Evolutionary conservation across 139 green algal species (phyloP).

Genomic region (Edaphochlamys debaryana): DNA sequence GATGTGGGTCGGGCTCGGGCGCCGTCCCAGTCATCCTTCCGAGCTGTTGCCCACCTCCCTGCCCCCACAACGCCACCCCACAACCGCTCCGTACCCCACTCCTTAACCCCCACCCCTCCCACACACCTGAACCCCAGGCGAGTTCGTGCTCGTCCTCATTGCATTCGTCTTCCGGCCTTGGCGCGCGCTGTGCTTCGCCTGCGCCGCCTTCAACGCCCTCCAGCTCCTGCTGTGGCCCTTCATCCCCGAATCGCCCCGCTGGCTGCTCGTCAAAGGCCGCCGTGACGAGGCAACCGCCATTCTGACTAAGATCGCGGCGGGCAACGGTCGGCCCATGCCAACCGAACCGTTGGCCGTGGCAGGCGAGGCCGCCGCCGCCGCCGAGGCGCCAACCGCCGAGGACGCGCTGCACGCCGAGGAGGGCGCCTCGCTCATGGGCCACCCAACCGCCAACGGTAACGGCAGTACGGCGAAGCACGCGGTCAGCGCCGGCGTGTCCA

Average conservation of each 20-base stretch:
- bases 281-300: slow-evolving; percentile 66
- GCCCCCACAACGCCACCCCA: neutral
- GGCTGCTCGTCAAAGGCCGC: slow-evolving; percentile 68
- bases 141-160: slow-evolving; percentile 60
- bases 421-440: neutral
- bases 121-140: neutral
- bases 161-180: slow-evolving; percentile 41
- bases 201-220: slow-evolving; percentile 38
- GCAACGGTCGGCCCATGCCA: slow-evolving; percentile 67
- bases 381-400: neutral
- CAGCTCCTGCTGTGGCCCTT: slow-evolving; percentile 46
- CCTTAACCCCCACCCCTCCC: neutral
- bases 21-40: too few species aligned
- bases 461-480: too few species aligned
- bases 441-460: too few species aligned
- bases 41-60: neutral
- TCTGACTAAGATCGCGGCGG: slow-evolving; percentile 58
- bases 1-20: too few species aligned
- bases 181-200: slow-evolving; percentile 40
- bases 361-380: neutral
- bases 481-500: too few species aligned
- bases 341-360: slow-evolving; percentile 58
- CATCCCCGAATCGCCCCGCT: slow-evolving; percentile 67
- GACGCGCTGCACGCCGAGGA: neutral
- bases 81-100: neutral